phyloP scores from a whole-genome alignment of 116 monocot genomes.

The Phalaenopsis hybrid region DNA sequence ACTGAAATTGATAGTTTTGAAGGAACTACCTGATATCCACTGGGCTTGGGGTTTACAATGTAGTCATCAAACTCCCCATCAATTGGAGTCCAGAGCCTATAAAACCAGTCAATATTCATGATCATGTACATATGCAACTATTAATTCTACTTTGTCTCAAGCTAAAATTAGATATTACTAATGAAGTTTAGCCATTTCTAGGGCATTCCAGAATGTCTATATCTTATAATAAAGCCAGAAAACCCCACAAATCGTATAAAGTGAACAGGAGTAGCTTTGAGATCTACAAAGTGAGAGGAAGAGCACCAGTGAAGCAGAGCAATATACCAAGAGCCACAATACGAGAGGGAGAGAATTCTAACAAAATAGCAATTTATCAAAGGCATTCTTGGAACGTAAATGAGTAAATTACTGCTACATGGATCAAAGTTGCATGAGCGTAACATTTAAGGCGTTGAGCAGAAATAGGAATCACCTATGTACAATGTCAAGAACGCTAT shows the following conservation, averaged over 20 bases:
- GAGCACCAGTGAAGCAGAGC: neutral
- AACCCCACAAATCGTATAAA: neutral
- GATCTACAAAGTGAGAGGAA: neutral
- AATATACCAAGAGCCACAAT: too few species aligned
- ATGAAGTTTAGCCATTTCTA: neutral
- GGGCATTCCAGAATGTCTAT: neutral
- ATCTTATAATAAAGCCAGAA: neutral
- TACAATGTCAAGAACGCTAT: conserved; percentile 77
- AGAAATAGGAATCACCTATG: conserved; percentile 52
- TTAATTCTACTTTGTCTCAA: neutral
- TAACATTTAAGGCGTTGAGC: neutral
- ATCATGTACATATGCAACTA: neutral
- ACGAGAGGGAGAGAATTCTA: neutral
- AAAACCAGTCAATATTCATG: conserved; percentile 6
- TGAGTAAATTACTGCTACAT: neutral
- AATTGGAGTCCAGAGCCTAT: conserved; percentile 93
- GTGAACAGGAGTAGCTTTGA: neutral
- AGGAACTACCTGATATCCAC: conserved; percentile 79
- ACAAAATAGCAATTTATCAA: neutral
- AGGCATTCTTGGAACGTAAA: neutral
- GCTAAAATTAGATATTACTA: neutral
- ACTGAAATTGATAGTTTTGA: conserved; percentile 2
- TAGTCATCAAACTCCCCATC: conserved; percentile 99
- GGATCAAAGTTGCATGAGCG: neutral
- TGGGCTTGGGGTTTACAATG: conserved; percentile 92